A percentile compares a stretch with the other conserved stretches of the same genome.
Evolutionary conservation across 108 stramenopile genomes (phyloP).

Genomic region (Cyclotella atomus): DNA sequence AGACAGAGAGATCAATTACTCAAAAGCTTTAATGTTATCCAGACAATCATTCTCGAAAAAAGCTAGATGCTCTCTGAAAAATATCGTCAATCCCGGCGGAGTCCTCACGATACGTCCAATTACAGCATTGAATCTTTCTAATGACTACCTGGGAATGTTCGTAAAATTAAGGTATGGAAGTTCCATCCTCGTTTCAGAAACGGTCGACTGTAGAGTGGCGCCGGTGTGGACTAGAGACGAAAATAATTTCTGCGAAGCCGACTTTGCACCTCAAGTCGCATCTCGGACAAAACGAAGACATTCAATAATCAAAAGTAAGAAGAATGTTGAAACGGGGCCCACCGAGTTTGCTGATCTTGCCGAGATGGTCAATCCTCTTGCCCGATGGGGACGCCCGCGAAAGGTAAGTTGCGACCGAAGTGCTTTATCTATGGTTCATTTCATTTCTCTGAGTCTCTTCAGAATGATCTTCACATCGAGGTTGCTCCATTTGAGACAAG

Average conservation of each 20-base stretch:
- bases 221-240: slow-evolving; percentile 59
- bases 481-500: slow-evolving; percentile 87
- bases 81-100: slow-evolving; percentile 76
- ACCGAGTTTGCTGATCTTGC: slow-evolving; percentile 34
- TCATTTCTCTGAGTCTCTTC: too few species aligned
- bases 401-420: too few species aligned
- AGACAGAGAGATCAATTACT: slow-evolving; percentile 25
- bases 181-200: slow-evolving; percentile 45
- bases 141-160: slow-evolving; percentile 71
- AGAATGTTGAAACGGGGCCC: background rate
- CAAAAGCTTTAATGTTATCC: slow-evolving; percentile 30
- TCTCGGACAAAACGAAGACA: too few species aligned
- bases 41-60: slow-evolving; percentile 62
- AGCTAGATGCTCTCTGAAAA: slow-evolving; percentile 50
- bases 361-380: slow-evolving; percentile 35
- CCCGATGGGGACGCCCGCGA: slow-evolving; percentile 44
- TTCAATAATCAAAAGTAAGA: background rate
- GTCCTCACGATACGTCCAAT: slow-evolving; percentile 80
- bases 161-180: slow-evolving; percentile 76
- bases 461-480: slow-evolving; percentile 69
- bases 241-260: background rate
- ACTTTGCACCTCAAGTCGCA: too few species aligned
- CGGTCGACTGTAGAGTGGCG: slow-evolving; percentile 74
- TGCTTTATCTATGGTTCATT: too few species aligned
- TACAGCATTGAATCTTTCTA: slow-evolving; percentile 80